Evolutionary conservation across 2,329 filamentous ascomycete genomes (phyloP).

Genomic region (Epicoccum sorghinum): DNA sequence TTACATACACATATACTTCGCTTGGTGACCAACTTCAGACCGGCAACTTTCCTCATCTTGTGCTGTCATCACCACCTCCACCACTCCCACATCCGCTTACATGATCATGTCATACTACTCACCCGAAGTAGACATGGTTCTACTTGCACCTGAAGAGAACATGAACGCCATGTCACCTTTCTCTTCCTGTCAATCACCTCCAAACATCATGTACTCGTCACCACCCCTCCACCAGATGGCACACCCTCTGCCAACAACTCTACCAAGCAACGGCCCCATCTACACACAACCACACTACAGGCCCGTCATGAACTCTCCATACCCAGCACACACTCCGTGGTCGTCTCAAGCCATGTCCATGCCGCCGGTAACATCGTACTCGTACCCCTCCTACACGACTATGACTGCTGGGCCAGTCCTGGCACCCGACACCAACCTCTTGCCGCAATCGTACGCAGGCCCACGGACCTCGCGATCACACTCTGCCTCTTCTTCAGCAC

Average conservation of each 20-base stretch:
- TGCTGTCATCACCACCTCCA: constrained; percentile 16
- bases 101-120: constrained; percentile 45
- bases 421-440: constrained; percentile 31
- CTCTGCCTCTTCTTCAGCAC: constrained; percentile 42
- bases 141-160: constrained; percentile 43
- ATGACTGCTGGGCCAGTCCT: constrained; percentile 34
- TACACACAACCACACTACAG: constrained; percentile 40
- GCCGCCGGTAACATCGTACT: constrained; percentile 41
- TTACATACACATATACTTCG: constrained; percentile 34
- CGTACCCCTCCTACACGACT: constrained; percentile 40
- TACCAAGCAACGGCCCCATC: constrained; percentile 33
- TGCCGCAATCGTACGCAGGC: constrained; percentile 27
- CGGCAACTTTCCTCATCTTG: constrained; percentile 15
- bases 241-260: constrained; percentile 31
- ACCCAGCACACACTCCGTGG: constrained; percentile 42
- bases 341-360: constrained; percentile 38
- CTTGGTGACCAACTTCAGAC: constrained; percentile 25
- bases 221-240: constrained; percentile 41
- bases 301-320: constrained; percentile 40
- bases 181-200: constrained; percentile 46
- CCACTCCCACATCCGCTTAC: constrained; percentile 16
- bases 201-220: constrained; percentile 48
- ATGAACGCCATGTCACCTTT: constrained; percentile 45
- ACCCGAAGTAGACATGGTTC: constrained; percentile 45
- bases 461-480: constrained; percentile 42